These are phyloP conservation scores for Penicillium janthinellum DNA, from an alignment of 2,329 filamentous ascomycete genomes.

Conservation along the genomic window DNA sequence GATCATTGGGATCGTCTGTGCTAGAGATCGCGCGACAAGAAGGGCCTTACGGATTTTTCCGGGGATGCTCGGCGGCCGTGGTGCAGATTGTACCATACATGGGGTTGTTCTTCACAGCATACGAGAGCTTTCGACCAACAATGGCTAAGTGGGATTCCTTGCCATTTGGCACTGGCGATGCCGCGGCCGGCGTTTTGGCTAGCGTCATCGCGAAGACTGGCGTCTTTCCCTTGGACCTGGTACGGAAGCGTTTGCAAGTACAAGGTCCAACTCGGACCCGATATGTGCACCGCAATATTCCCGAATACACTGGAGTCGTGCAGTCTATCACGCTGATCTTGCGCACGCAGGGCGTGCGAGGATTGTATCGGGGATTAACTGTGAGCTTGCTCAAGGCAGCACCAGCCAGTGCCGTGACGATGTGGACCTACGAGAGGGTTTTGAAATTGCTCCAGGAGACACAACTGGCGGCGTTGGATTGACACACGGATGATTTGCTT, in stretches of 20 bases:
- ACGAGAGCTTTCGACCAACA: constrained; percentile 72
- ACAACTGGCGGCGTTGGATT: constrained; percentile 26
- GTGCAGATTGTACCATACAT: constrained; percentile 93
- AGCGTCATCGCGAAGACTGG: constrained; percentile 82
- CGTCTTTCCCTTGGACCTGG: constrained; percentile 90
- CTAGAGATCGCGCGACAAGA: constrained; percentile 74
- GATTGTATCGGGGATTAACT: constrained; percentile 82
- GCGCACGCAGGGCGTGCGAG: constrained; percentile 71
- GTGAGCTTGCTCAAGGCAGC: constrained; percentile 92
- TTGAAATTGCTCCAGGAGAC: constrained; percentile 60
- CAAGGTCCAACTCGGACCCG: constrained; percentile 80
- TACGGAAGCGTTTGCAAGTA: constrained; percentile 90
- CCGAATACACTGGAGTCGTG: constrained; percentile 72
- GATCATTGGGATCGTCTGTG: constrained; percentile 68
- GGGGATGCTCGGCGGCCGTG: constrained; percentile 77
- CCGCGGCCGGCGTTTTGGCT: constrained; percentile 76
- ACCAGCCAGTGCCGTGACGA: constrained; percentile 86
- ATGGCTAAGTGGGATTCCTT: constrained; percentile 51
- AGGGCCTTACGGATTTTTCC: constrained; percentile 79
- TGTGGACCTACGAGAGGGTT: constrained; percentile 89
- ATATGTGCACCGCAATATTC: constrained; percentile 87
- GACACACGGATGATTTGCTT: not conserved
- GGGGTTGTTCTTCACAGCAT: constrained; percentile 91
- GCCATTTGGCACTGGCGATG: constrained; percentile 78
- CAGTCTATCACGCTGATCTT: constrained; percentile 70